Evolutionary conservation across 495 filamentous ascomycete genomes (phyloP), one percentile per base, ranked within the genome.

Genomic region (Rusavskia elegans): DNA sequence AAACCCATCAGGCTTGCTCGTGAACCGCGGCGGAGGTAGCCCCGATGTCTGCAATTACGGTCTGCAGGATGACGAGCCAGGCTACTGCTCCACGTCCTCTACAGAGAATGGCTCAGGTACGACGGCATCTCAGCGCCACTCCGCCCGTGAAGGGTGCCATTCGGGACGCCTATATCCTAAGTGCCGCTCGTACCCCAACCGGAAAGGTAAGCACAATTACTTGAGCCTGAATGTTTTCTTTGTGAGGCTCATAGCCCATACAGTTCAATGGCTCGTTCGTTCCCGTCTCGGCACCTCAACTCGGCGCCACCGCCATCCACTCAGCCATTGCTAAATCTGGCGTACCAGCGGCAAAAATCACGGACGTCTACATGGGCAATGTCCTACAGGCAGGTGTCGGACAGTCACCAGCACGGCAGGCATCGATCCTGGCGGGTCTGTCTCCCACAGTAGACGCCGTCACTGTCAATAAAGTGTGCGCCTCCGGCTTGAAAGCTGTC

Each of bases 381-480:
- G 92, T 96, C n/a, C 75, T 96, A 19, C 81, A 88, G 65, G 90
- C 76, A 16, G 74, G 74, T 41, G 74, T 88, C 17, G 92, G 92
- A 32, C 92, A 98, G 65, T 78, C 92, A 2, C 92, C 92, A 1
- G 89, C 92, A 19, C 82, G 92, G 30, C 92, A 98, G 69, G 92
- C 90, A 23, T 73, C 78, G 46, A 84, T 96, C 46, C 86, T 87
- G 59, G 84, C 92, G n/a, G 89, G 87, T 11, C 78, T 98, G 9
- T 73, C 86, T 2, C 67, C 76, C 9, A 78, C 74, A 7, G 77
- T 92, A 36, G 92, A 98, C 66, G 81, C 89, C 20, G 77, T 82
- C 50, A 96, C 92, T 5, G 79, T 98, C 66, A 98, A 98, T 72
- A 98, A 98, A 64, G 92, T 98, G 30, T 98, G 92, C 69, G 81